Percentiles rank a stretch among this genome's conserved stretches.
Conservation (phyloP, 371 early-diverging fungal species). For the Apophysomyces variabilis region DNA sequence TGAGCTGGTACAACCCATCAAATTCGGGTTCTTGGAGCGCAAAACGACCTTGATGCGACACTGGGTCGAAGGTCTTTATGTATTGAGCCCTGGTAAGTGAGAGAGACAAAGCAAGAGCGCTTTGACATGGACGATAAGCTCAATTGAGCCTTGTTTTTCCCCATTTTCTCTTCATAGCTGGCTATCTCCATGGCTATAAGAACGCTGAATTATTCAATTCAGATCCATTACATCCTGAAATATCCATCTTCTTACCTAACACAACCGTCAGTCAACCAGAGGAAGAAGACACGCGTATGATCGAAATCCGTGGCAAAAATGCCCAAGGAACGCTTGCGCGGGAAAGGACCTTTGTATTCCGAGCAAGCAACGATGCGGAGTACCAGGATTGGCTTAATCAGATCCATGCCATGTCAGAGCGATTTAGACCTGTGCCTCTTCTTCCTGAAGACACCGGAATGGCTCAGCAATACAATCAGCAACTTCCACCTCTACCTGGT, state of each 20-base stretch:
- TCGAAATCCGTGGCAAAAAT: constrained; percentile 36
- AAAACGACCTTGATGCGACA: constrained; percentile 31
- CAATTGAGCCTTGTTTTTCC: constrained; percentile 4
- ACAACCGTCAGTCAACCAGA: constrained; percentile 20
- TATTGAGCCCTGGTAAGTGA: constrained; percentile 46
- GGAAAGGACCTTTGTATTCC: constrained; percentile 27
- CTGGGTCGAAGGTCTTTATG: constrained; percentile 44
- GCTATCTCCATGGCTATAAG: constrained; percentile 54
- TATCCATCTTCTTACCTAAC: constrained; percentile 41
- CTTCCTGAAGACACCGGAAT: not conserved
- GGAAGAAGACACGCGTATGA: constrained; percentile 23
- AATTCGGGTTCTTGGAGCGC: constrained; percentile 43
- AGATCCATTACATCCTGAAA: constrained; percentile 35
- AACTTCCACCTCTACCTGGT: not conserved
- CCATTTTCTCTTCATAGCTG: constrained; percentile 28
- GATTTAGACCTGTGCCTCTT: constrained; percentile 23
- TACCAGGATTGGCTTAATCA: constrained; percentile 28
- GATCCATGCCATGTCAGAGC: constrained; percentile 18
- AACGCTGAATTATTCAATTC: constrained; percentile 38
- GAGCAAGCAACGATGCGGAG: constrained; percentile 23
- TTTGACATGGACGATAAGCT: not conserved
- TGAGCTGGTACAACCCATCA: constrained; percentile 37
- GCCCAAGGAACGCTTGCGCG: constrained; percentile 24
- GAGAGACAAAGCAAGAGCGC: too few species aligned
- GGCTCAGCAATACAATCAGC: not conserved